These are phyloP conservation scores for Trametes cinnabarina DNA, from an alignment of 768 basidiomycete species.

Conservation along the genomic window DNA sequence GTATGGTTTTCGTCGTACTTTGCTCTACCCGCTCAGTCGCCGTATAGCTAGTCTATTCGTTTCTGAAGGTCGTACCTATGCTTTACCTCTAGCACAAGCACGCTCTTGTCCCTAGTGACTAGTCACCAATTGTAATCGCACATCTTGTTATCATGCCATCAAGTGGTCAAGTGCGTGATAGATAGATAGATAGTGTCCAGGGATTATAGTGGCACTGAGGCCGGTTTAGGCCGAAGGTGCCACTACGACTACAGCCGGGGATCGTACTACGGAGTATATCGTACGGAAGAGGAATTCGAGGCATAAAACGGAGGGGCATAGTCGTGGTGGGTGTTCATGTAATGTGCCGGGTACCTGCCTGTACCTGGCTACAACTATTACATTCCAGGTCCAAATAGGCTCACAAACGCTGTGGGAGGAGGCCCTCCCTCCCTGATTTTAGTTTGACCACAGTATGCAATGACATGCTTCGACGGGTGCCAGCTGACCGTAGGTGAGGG, in stretches of 20 bases:
- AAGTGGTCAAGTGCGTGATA: neutral
- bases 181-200: too few species aligned
- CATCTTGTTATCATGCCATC: neutral
- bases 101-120: conserved; percentile 12
- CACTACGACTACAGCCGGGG: too few species aligned
- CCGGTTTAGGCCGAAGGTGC: too few species aligned
- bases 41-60: conserved; percentile 21
- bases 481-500: conserved; percentile 75
- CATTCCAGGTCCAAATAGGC: conserved; percentile 58
- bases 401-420: conserved; percentile 64
- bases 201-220: too few species aligned
- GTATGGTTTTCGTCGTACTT: conserved; percentile 1
- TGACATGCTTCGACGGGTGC: conserved; percentile 81
- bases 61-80: conserved; percentile 6
- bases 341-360: too few species aligned
- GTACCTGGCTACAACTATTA: conserved; percentile 5
- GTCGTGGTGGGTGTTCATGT: too few species aligned
- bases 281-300: too few species aligned
- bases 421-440: conserved; percentile 63
- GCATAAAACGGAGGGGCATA: too few species aligned
- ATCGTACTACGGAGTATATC: too few species aligned
- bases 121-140: conserved; percentile 1
- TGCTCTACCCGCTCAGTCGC: conserved; percentile 1
- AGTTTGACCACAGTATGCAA: conserved; percentile 80
- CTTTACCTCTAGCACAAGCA: conserved; percentile 16